A percentile compares a stretch with the other conserved stretches of the same genome.
phyloP scores from a whole-genome alignment of 2,329 filamentous ascomycete species.

The Blastomyces percursus region DNA sequence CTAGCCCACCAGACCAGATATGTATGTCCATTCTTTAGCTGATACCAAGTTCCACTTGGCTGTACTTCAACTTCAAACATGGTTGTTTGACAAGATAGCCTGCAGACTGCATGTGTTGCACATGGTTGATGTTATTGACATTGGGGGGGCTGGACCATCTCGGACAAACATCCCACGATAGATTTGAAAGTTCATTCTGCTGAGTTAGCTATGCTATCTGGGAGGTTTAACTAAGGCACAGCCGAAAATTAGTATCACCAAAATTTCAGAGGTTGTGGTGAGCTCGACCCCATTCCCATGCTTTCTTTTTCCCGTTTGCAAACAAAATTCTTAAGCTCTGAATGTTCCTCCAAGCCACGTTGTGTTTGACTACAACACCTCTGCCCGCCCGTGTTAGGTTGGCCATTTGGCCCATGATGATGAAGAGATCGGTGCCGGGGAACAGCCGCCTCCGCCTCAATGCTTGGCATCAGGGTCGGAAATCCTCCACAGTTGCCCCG shows the following conservation, averaged over 20 bases:
- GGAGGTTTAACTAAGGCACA: not conserved
- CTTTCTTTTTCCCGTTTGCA: not conserved
- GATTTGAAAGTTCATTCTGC: not conserved
- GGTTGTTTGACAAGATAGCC: not conserved
- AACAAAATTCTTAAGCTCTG: not conserved
- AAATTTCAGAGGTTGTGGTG: not conserved
- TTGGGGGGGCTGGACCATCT: not conserved
- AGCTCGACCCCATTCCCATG: not conserved
- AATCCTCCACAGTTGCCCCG: not conserved
- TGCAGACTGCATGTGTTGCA: not conserved
- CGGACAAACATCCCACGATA: not conserved
- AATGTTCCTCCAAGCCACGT: not conserved
- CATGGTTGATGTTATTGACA: not conserved
- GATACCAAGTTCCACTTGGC: not conserved
- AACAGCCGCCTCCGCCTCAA: conserved; percentile 1
- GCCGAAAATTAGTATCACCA: not conserved
- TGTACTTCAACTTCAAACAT: not conserved
- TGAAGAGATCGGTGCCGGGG: conserved; percentile 1
- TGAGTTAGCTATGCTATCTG: not conserved
- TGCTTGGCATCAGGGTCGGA: conserved; percentile 4
- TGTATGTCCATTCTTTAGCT: not conserved
- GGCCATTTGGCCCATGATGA: not conserved
- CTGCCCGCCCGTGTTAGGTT: not conserved
- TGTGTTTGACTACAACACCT: not conserved
- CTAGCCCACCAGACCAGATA: not conserved